These are phyloP conservation scores for Fonsecaea pedrosoi DNA, from an alignment of 2,329 filamentous ascomycete genomes.

Conservation along the genomic window DNA sequence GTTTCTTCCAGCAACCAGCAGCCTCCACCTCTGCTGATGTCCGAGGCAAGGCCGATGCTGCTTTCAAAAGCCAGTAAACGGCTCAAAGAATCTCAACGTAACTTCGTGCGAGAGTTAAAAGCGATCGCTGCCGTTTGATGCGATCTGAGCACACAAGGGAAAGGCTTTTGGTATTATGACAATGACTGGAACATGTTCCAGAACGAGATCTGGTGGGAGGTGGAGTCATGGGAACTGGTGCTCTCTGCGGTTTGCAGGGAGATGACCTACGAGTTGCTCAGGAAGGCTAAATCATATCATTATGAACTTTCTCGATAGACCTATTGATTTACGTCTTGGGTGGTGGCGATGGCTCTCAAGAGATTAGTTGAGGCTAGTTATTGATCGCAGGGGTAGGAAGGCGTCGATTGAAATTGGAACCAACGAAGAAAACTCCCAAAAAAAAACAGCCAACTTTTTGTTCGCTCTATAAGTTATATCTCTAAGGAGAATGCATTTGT, in stretches of 20 bases:
- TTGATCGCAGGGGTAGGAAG: conserved; percentile 1
- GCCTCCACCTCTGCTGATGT: conserved; percentile 81
- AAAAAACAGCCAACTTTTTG: conserved; percentile 5
- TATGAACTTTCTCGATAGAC: conserved; percentile 34
- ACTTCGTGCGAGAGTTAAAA: conserved; percentile 28
- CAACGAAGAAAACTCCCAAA: conserved; percentile 1
- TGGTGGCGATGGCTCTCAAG: conserved; percentile 8
- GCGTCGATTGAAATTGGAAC: neutral
- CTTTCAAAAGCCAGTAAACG: conserved; percentile 63
- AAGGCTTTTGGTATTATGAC: conserved; percentile 21
- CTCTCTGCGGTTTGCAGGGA: conserved; percentile 15
- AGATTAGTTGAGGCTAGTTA: conserved; percentile 1
- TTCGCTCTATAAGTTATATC: conserved; percentile 22
- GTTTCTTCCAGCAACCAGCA: conserved; percentile 77
- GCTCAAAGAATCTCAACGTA: conserved; percentile 30
- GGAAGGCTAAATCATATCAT: conserved; percentile 12
- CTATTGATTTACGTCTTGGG: conserved; percentile 21
- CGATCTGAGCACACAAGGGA: conserved; percentile 16
- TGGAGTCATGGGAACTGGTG: neutral
- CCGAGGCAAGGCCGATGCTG: conserved; percentile 82
- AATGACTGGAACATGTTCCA: neutral
- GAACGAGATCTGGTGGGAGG: neutral
- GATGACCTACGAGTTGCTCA: conserved; percentile 30
- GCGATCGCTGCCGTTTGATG: conserved; percentile 32
- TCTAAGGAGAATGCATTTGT: conserved; percentile 3